These are phyloP conservation scores for Ogataea kodamae DNA, from an alignment of 805 yeast genomes.

Conservation along the genomic window DNA sequence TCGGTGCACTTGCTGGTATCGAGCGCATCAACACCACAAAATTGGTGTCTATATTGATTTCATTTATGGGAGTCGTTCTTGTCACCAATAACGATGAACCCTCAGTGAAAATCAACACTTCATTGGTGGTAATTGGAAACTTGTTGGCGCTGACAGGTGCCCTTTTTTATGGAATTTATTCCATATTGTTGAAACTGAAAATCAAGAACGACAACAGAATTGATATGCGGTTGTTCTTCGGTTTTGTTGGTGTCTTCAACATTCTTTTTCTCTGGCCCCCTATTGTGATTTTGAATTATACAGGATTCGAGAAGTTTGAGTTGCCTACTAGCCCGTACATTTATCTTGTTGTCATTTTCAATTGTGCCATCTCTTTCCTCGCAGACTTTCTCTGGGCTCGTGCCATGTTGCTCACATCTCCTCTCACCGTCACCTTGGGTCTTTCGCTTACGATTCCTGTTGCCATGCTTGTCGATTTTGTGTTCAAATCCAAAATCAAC, in stretches of 20 bases:
- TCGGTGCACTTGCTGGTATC: conserved; percentile 70
- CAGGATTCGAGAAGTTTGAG: conserved; percentile 68
- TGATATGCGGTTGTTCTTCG: conserved; percentile 86
- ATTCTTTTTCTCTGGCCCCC: conserved; percentile 79
- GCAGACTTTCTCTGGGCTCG: conserved; percentile 96
- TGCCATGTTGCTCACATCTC: conserved; percentile 89
- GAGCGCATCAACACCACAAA: conserved; percentile 67
- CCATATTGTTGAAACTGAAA: conserved; percentile 72
- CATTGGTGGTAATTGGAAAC: conserved; percentile 58
- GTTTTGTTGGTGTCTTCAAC: conserved; percentile 89
- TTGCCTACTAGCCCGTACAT: conserved; percentile 57
- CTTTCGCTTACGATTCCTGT: conserved; percentile 89
- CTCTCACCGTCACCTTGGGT: conserved; percentile 94
- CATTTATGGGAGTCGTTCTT: conserved; percentile 74
- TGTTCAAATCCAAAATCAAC: conserved; percentile 62
- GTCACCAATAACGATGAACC: conserved; percentile 66
- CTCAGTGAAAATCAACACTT: conserved; percentile 30
- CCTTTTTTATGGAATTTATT: conserved; percentile 84
- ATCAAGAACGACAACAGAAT: conserved; percentile 72
- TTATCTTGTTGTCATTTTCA: conserved; percentile 51
- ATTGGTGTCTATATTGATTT: conserved; percentile 62
- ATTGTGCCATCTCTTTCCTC: conserved; percentile 75
- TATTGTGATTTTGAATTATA: conserved; percentile 56
- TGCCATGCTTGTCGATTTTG: conserved; percentile 86
- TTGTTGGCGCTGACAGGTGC: conserved; percentile 81